phyloP scores from a whole-genome alignment of 2,329 filamentous ascomycete species.

The Penicillium sp. region DNA sequence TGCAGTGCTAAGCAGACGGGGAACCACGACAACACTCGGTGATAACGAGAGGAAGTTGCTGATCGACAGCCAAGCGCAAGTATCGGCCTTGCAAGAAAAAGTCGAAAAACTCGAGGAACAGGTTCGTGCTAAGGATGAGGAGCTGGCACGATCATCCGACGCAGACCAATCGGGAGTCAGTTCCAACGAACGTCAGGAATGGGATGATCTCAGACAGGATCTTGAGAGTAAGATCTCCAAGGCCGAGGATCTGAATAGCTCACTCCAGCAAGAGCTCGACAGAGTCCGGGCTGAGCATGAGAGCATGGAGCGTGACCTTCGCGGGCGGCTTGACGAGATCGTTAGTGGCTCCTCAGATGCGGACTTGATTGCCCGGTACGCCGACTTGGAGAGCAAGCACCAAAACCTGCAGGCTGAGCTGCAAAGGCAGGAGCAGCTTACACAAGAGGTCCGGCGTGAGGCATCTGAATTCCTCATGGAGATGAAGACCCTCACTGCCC shows the following conservation, averaged over 20 bases:
- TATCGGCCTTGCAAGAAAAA: conserved; percentile 68
- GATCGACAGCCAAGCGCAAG: conserved; percentile 72
- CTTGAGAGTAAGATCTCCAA: conserved; percentile 70
- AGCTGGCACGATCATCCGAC: conserved; percentile 57
- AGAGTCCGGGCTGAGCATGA: conserved; percentile 64
- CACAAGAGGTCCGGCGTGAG: conserved; percentile 79
- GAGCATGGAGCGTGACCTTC: conserved; percentile 57
- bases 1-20: conserved; percentile 44
- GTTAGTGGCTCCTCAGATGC: conserved; percentile 39
- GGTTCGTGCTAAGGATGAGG: conserved; percentile 65
- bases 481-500: conserved; percentile 79
- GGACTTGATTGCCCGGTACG: conserved; percentile 58
- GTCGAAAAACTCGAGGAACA: conserved; percentile 65
- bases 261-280: conserved; percentile 72
- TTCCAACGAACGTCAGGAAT: conserved; percentile 64
- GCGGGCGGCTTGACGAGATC: conserved; percentile 54
- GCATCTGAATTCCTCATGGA: conserved; percentile 78
- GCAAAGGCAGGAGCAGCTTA: conserved; percentile 70
- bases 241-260: conserved; percentile 71
- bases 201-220: conserved; percentile 57
- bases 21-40: conserved; percentile 47
- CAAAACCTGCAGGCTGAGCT: conserved; percentile 61
- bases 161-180: conserved; percentile 50
- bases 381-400: conserved; percentile 57
- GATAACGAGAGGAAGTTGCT: conserved; percentile 66